Evolutionary conservation across 495 filamentous ascomycete genomes (phyloP).

Genomic region (Penicillium ochrochloron): DNA sequence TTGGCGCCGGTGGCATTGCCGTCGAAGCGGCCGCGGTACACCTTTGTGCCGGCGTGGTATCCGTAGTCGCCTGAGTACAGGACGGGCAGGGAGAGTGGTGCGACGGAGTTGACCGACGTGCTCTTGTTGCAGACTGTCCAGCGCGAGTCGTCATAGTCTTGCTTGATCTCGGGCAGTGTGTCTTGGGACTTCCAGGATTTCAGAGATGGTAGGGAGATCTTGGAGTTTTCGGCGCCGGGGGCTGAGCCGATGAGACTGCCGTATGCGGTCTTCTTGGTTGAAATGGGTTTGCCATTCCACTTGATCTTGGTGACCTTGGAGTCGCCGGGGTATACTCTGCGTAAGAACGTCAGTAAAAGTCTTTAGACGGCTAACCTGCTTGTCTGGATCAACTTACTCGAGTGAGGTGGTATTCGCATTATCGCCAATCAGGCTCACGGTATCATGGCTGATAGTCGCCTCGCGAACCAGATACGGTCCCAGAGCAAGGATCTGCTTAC

Average conservation of each 20-base stretch:
- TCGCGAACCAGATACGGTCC: conserved; percentile 67
- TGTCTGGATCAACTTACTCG: conserved; percentile 42
- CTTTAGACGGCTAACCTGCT: neutral
- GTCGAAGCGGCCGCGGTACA: conserved; percentile 73
- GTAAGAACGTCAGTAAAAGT: neutral
- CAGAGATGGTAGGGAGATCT: conserved; percentile 57
- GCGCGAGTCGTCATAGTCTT: conserved; percentile 62
- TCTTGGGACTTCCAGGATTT: conserved; percentile 67
- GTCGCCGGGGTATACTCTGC: conserved; percentile 56
- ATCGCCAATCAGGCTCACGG: conserved; percentile 64
- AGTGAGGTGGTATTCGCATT: conserved; percentile 64
- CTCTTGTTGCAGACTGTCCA: conserved; percentile 64
- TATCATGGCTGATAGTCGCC: conserved; percentile 51
- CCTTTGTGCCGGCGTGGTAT: conserved; percentile 65
- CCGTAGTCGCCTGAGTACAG: conserved; percentile 71
- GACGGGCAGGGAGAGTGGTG: conserved; percentile 57
- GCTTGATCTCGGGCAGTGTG: conserved; percentile 66
- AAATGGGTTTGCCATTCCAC: conserved; percentile 56
- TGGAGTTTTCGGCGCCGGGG: conserved; percentile 48
- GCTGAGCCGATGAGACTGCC: conserved; percentile 55
- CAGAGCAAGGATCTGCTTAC: conserved; percentile 67
- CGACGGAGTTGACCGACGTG: conserved; percentile 60
- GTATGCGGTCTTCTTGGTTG: conserved; percentile 42
- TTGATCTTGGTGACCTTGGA: conserved; percentile 46
- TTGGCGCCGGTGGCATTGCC: conserved; percentile 63